Evolutionary conservation across 2,329 filamentous ascomycete species (phyloP), one percentile per base, ranked within the genome.

Genomic region (Neospermospora avenae): DNA sequence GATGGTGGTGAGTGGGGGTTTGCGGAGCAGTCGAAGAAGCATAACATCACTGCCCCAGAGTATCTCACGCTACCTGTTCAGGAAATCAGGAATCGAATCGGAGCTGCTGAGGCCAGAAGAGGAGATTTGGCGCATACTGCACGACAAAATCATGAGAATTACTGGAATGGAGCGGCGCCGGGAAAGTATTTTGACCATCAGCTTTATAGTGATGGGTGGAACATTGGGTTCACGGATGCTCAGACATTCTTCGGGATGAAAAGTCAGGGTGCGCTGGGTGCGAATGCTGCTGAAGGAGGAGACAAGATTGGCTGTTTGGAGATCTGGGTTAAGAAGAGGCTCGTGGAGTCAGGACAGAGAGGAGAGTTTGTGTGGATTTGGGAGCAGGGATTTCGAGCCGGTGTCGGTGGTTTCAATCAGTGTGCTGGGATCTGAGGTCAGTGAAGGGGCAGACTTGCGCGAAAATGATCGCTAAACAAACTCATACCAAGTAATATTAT

Each of bases 1-100:
- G 77, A 78, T n/a, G 83, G 82, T 13, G 82, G 82, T 13, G 82
- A 83, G 69, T 85, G 83, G 83, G 82, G 82, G 0, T 84, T 85
- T 71, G 76, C 77, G 20, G 76, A 80, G 39, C 81, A 83, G 71
- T 77, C 75, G 8, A 77, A 80, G 22, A 76, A 75, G 22, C 71
- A 73, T 2, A 75, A 77, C 35, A 75, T 83, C 57, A 65, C 69
- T 0, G 65, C 77, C 1, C 76, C 81, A 37, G 56, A 65, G 39
- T 69, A 74, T 57, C 70, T 80, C 58, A 65, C 65, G 1, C 64
- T 81, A 52, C 59, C 73, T 25, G 65, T 66, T 3, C 64, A 69
- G 4, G 74, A 80, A 8, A 71, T 81, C 4, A 65, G 65, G 5
- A 58, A 63, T 2, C 72, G 77, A 3, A 64, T 77, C 24, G 65